Base-by-base conservation (phyloP, 2,329 filamentous ascomycete species). In the Clathrospora elynae region DNA sequence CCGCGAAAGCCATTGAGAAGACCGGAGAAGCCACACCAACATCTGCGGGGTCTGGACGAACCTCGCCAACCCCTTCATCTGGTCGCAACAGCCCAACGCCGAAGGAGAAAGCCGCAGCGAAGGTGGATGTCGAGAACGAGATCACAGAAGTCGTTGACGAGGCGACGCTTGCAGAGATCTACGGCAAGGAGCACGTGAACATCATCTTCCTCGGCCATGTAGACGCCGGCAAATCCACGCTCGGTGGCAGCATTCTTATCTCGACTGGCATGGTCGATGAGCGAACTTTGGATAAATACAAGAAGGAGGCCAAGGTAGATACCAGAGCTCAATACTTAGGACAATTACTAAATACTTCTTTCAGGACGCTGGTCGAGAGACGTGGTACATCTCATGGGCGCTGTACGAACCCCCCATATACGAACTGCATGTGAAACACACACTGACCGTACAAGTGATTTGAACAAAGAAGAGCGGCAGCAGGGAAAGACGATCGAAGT, bases 401-500 rank as follows among this genome's bases (percentile, higher is more conserved):
- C 82, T 99, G n/a, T n/a, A n/a, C n/a, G n/a, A n/a, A n/a, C n/a
- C n/a, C n/a, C n/a, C n/a, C n/a, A n/a, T n/a, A n/a, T n/a, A n/a
- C n/a, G n/a, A n/a, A n/a, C n/a, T n/a, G n/a, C n/a, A n/a, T n/a
- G n/a, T n/a, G n/a, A n/a, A n/a, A n/a, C n/a, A n/a, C n/a, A n/a
- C n/a, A n/a, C n/a, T n/a, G n/a, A n/a, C n/a, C n/a, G n/a, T n/a
- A n/a, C n/a, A n/a, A n/a, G n/a, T 61, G 93, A 99, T 80, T 72
- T 97, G 71, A 99, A 90, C 58, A 96, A 92, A 73, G 95, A 99
- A 72, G 93, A 99, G 71, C 84, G 95, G 66, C 78, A 88, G 37
- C 95, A 97, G 80, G 93, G 93, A 57, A 99, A 97, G 79, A 99
- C 93, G 5, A 91, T 99, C 53, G 93, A 99, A 73, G 92, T 97